A percentile compares a stretch with the other conserved stretches of the same genome.
These are phyloP conservation scores for Cicer chorassanicum DNA, from an alignment of 306 rosid genomes.

Conservation along the genomic window DNA sequence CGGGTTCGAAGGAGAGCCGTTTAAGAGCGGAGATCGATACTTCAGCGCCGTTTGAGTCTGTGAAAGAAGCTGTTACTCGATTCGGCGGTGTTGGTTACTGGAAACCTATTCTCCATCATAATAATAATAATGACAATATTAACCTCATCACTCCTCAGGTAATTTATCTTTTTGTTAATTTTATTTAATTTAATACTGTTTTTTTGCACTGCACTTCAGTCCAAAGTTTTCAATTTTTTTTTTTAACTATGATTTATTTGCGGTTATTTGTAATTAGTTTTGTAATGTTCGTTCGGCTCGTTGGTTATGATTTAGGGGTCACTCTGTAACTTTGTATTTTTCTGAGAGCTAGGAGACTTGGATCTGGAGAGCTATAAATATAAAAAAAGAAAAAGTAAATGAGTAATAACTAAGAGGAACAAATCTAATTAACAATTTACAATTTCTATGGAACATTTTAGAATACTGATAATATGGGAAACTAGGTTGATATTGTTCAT, in stretches of 20 bases:
- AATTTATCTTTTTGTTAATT: background rate
- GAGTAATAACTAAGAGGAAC: too few species aligned
- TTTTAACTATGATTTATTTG: too few species aligned
- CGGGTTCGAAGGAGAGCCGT: constrained; percentile 20
- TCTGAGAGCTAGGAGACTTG: background rate
- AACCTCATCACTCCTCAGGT: constrained; percentile 57
- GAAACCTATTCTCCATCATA: constrained; percentile 57
- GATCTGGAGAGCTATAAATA: constrained; percentile 15
- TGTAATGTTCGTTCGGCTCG: too few species aligned
- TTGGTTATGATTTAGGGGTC: too few species aligned
- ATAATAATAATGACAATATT: background rate
- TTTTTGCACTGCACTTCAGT: background rate
- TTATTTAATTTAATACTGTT: background rate
- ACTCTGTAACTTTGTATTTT: too few species aligned
- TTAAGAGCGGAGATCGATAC: constrained; percentile 81
- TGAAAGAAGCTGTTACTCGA: constrained; percentile 76
- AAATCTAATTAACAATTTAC: too few species aligned
- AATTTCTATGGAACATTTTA: too few species aligned
- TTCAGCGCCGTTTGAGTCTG: constrained; percentile 90
- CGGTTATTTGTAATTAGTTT: too few species aligned
- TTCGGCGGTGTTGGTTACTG: constrained; percentile 86
- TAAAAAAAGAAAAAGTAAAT: too few species aligned
- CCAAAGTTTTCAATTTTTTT: constrained; percentile 14
- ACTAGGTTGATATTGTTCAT: too few species aligned
- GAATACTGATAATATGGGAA: too few species aligned